These are phyloP conservation scores for Austroboletus olivaceoglutinosus DNA, from an alignment of 1,284 basidiomycete species.

Conservation along the genomic window DNA sequence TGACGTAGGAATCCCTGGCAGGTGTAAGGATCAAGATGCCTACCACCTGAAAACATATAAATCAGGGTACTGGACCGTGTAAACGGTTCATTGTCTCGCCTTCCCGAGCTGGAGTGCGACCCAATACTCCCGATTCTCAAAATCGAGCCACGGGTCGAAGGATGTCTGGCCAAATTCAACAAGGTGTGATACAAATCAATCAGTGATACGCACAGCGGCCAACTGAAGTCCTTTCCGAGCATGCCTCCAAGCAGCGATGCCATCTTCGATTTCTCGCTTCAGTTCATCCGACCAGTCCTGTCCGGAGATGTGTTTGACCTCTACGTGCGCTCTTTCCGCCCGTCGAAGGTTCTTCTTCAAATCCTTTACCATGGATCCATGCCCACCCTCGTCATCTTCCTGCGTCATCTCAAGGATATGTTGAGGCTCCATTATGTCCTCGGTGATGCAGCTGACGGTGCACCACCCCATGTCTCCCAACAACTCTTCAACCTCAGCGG, in stretches of 20 bases:
- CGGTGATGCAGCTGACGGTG: constrained; percentile 44
- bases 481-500: constrained; percentile 37
- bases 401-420: constrained; percentile 41
- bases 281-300: constrained; percentile 37
- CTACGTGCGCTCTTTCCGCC: constrained; percentile 40
- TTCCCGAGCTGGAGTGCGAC: constrained; percentile 34
- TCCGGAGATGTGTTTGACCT: constrained; percentile 32
- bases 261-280: constrained; percentile 37
- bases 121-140: constrained; percentile 45
- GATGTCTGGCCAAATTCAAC: constrained; percentile 30
- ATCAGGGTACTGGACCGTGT: no score
- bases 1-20: constrained; percentile 41
- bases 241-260: constrained; percentile 41
- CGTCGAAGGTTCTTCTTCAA: constrained; percentile 46
- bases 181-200: neutral
- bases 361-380: constrained; percentile 39
- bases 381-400: constrained; percentile 34
- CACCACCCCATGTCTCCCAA: constrained; percentile 39
- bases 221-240: constrained; percentile 40
- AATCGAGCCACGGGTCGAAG: constrained; percentile 45
- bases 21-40: constrained; percentile 45
- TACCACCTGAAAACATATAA: constrained; percentile 28
- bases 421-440: constrained; percentile 42
- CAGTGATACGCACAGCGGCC: constrained; percentile 34
- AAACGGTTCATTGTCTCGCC: constrained; percentile 1